Percentiles rank a stretch among this genome's conserved stretches.
Conservation (phyloP, 441 rosid genomes). For the Populus hybrid region DNA sequence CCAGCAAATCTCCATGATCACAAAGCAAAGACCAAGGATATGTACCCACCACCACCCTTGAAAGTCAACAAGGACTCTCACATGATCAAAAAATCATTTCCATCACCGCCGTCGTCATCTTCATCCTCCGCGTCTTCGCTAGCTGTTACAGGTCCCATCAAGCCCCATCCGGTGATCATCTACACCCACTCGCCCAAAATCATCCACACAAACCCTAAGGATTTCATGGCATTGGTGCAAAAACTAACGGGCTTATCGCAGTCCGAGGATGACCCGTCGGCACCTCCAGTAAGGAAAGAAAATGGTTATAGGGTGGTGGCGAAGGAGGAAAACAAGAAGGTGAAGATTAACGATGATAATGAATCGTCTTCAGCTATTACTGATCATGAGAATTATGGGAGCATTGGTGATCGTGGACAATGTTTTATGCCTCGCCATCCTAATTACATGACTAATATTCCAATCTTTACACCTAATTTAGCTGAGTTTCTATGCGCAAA, state of each 20-base stretch:
- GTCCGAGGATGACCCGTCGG: constrained; percentile 23
- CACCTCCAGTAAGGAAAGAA: constrained; percentile 5
- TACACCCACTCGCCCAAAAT: constrained; percentile 77
- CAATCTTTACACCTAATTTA: constrained; percentile 38
- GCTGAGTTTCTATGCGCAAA: constrained; percentile 40
- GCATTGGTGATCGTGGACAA: constrained; percentile 31
- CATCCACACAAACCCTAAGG: constrained; percentile 67
- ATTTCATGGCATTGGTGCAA: constrained; percentile 80
- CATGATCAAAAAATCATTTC: constrained; percentile 43
- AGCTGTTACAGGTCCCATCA: constrained; percentile 17
- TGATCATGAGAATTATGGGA: constrained; percentile 46
- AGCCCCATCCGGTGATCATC: constrained; percentile 74
- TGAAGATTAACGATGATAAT: constrained; percentile 35
- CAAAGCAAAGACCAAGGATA: constrained; percentile 16
- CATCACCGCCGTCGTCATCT: constrained; percentile 35
- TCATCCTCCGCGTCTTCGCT: constrained; percentile 17
- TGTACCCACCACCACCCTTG: constrained; percentile 33
- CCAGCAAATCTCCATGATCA: constrained; percentile 37
- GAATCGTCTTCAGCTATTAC: constrained; percentile 65
- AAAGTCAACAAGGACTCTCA: constrained; percentile 60
- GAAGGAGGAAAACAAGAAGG: constrained; percentile 15
- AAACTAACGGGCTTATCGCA: constrained; percentile 70
- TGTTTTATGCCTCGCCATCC: constrained; percentile 39
- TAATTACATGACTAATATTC: constrained; percentile 36
- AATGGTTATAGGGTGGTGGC: background rate